A percentile compares a stretch with the other conserved stretches of the same genome.
These are phyloP conservation scores for Dendrobium nobile DNA, from an alignment of 106 monocot genomes.

Conservation along the genomic window DNA sequence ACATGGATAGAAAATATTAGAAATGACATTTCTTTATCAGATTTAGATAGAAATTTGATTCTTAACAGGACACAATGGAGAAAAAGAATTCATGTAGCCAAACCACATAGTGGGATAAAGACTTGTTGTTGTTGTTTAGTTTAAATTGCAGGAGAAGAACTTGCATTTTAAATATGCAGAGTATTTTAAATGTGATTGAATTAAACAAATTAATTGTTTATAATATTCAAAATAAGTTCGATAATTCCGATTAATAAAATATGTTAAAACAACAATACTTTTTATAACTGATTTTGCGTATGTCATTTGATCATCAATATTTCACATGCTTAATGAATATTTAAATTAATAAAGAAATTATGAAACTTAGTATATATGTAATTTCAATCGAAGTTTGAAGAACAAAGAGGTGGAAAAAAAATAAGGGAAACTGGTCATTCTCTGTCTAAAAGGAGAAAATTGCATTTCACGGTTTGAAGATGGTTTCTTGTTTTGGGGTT, in stretches of 20 bases:
- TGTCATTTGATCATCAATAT: neutral
- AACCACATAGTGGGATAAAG: too few species aligned
- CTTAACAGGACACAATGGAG: too few species aligned
- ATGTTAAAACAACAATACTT: neutral
- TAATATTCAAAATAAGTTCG: neutral
- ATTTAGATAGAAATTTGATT: too few species aligned
- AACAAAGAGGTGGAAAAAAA: neutral
- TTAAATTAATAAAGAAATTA: neutral
- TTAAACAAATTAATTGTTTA: neutral
- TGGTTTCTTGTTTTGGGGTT: neutral
- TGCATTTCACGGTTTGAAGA: neutral
- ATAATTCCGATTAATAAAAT: neutral
- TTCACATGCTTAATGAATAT: neutral
- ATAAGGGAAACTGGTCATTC: neutral
- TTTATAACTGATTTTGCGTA: neutral
- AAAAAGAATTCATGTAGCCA: too few species aligned
- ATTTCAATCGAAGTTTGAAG: neutral
- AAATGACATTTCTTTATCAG: too few species aligned
- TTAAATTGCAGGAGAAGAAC: neutral
- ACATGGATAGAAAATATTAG: too few species aligned
- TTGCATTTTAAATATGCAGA: neutral
- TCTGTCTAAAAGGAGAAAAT: neutral
- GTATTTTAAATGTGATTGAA: neutral
- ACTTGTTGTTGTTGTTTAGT: neutral
- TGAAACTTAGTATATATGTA: neutral